Base-by-base conservation (phyloP, 73 alveolate species). In the Blepharisma stoltei region DNA sequence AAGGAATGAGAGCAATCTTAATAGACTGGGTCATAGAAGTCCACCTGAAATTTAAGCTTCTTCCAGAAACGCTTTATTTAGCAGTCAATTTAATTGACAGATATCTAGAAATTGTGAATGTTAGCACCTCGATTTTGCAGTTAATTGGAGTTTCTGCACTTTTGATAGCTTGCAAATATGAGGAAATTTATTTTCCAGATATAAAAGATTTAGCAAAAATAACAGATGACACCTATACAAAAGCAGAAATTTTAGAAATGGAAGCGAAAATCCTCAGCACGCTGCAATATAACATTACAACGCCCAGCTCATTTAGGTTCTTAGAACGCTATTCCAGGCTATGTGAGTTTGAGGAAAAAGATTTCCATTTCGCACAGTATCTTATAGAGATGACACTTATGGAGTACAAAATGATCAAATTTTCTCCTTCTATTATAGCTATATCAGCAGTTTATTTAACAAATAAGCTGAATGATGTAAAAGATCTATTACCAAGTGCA, bases 11-110 rank as follows among this genome's bases (percentile, higher is more conserved):
- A 54, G 79, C 94, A 49, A 91, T 94, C 43, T 80, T 91, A 32
- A 84, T 94, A 6, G 97, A 91, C 90, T 94, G 98, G 98, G 87
- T 94, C 27, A 88, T 91, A 50, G 94, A 92, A 20, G 92, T 86
- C 47, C 97, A 94, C 73, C 86, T 89, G 65, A 89, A 89, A 75
- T 94, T 94, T 80, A 91, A 90, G 65, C 80, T 68, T 14, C 83
- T 83, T 65, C 89, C 92, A 46, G 92, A 91, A 69, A 91, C 96
- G 25, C 78, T 94, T 41, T 91, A 86, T 81, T 68, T 94, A 53
- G 89, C 98, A 18, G 85, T 94, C 77, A 91, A 94, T 77, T 53
- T 94, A 68, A 88, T 94, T 21, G 97, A 94, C 82, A 82, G 98
- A 68, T 94, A 91, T 81, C 78, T 91, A 4, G 85, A 84, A 41